Conservation (phyloP, 2,329 filamentous ascomycete genomes). For the Diaporthe australafricana region DNA sequence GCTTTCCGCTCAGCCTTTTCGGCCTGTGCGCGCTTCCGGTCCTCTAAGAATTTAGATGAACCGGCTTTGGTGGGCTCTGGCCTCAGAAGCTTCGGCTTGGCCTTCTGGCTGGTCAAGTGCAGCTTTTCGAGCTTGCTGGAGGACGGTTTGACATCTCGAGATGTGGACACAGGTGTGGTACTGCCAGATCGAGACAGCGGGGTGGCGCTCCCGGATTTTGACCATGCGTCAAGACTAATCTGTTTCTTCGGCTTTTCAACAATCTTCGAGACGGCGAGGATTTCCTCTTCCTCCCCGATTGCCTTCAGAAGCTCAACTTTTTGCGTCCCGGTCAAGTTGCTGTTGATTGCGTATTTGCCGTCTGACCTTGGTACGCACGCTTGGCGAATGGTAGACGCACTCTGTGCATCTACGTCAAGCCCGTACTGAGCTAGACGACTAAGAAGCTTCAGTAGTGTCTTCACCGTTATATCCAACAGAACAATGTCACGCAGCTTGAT, state of each 20-base stretch:
- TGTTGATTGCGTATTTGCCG: slow-evolving; percentile 72
- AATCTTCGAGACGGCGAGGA: slow-evolving; percentile 61
- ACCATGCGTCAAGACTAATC: slow-evolving; percentile 71
- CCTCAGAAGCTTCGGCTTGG: slow-evolving; percentile 46
- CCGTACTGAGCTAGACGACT: slow-evolving; percentile 81
- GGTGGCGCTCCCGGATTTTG: slow-evolving; percentile 57
- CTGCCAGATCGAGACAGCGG: slow-evolving; percentile 39
- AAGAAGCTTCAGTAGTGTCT: slow-evolving; percentile 86
- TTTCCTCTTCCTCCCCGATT: slow-evolving; percentile 68
- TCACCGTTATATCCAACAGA: slow-evolving; percentile 84
- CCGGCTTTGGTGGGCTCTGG: slow-evolving; percentile 50
- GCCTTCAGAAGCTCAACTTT: slow-evolving; percentile 83
- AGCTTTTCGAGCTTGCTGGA: slow-evolving; percentile 37
- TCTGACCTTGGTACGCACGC: slow-evolving; percentile 72
- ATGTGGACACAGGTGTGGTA: slow-evolving; percentile 40
- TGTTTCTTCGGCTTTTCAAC: slow-evolving; percentile 65
- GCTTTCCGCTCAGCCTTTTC: slow-evolving; percentile 80
- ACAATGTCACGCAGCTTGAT: slow-evolving; percentile 89
- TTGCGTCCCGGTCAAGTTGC: slow-evolving; percentile 84
- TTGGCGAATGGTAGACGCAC: slow-evolving; percentile 72
- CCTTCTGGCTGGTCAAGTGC: slow-evolving; percentile 48
- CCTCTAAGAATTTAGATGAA: slow-evolving; percentile 73
- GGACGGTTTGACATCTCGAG: slow-evolving; percentile 27
- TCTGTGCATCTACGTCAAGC: slow-evolving; percentile 74
- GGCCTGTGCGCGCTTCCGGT: slow-evolving; percentile 79